Evolutionary conservation across 805 yeast species (phyloP), one percentile per base, ranked within the genome.

Genomic region (Peterozyma xylosa): DNA sequence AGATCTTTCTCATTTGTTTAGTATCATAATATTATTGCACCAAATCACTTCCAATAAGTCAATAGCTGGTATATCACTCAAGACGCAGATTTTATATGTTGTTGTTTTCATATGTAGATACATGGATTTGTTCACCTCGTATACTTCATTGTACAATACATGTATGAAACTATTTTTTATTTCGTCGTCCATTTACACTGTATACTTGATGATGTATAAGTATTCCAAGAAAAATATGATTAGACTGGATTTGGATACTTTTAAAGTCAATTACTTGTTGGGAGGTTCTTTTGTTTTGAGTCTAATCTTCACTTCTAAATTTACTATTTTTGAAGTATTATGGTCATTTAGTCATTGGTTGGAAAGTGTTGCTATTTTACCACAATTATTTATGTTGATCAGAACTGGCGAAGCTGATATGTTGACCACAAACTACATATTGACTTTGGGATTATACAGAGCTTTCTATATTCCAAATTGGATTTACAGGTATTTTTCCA

Each of bases 301-400:
- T 0, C 63, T 88, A 37, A 54, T 88, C 5, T 81, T 87, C 66
- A 80, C 86, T 42, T 73, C 77, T 59, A 73, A 76, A 42, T 89
- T 80, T 63, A 64, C 81, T 0, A 35, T 78, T 11, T 48, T 72
- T 11, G 96, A 86, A 55, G 56, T 86, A 9, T 50, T 80, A 32
- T 93, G 99, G 99, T 73, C 93, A 17, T 93, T 89, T 56, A 80
- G 91, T 13, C 66, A 89, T 42, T 93, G 98, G 97, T 73, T 93
- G 42, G 99, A 93, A 63, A 74, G 91, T 37, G 85, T 86, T 32
- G 95, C 96, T 10, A 89, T 93, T 45, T 64, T 93, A 47, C 99
- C 99, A 5, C 99, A 93, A 65, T 69, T 93, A 59, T 89, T 83
- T 62, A 77, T 93, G 78, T 70, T 93, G 47, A 96, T 90, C 58